Conservation (phyloP, 2,329 filamentous ascomycete genomes). For the Chaetomium globosum region DNA sequence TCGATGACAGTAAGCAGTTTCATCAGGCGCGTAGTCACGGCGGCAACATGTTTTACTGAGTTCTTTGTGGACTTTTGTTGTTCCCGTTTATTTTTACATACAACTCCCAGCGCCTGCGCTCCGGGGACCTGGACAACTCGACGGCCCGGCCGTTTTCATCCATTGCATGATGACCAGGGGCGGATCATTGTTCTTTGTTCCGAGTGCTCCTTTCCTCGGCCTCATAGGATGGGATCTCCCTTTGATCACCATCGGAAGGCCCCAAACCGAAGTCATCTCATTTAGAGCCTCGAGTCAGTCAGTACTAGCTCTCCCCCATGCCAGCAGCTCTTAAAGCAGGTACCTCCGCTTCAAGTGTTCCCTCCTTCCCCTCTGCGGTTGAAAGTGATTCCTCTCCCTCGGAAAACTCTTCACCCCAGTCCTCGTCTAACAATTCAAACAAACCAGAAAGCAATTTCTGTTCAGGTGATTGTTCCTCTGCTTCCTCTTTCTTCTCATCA, state of each 20-base stretch:
- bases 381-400: neutral
- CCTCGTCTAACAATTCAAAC: neutral
- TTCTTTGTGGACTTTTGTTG: neutral
- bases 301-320: neutral
- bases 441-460: neutral
- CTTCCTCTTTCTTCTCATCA: neutral
- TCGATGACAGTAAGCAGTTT: neutral
- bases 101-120: no score
- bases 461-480: neutral
- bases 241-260: neutral
- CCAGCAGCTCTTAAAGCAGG: neutral
- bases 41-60: neutral
- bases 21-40: neutral
- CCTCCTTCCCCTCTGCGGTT: neutral
- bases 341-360: neutral
- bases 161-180: neutral
- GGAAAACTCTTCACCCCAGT: neutral
- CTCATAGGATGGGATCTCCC: no score
- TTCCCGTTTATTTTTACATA: neutral
- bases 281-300: neutral
- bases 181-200: neutral
- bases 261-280: neutral
- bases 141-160: neutral
- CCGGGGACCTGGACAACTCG: no score
- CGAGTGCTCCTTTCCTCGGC: neutral